Base-by-base conservation (phyloP, 164 flowering plant genomes). In the Warburgia ugandensis region DNA sequence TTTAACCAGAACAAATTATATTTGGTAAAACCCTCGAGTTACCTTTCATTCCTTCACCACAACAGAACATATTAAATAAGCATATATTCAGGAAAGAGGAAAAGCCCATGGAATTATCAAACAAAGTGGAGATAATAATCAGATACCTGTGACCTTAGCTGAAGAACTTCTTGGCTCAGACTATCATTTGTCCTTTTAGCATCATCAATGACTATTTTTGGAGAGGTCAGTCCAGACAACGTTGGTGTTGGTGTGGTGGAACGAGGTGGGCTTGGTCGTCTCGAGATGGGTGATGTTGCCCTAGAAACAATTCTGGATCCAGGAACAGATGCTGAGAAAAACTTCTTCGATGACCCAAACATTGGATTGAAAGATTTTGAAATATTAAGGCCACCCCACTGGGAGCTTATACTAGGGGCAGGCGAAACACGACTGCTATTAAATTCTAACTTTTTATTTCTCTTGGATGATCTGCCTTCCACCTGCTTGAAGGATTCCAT, bases 181-280 rank as follows among this genome's bases (percentile, higher is more conserved):
- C 68, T 63, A 59, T 84, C 89, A 58, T 82, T 84, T 55, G 86
- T 70, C 63, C 59, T 73, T 64, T 84, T 88, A 32, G 80, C 68
- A 64, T 84, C 91, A 68, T 80, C 83, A 25, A 84, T 66, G 45
- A 73, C 72, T 28, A 85, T 56, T 65, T 74, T 88, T 44, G 99
- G 95, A 30, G 94, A 73, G 28, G 86, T 65, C 26, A 92, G 83
- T 51, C 99, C 96, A 35, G 68, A 82, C 47, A 92, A 68, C 44
- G 94, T 88, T 56, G 96, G 99, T 22, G 94, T 88, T 41, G 99
- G 99, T 31, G 99, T 92, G 20, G 96, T 84, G 21, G 99, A 81
- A 47, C 99, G 99, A 60, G 96, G 95, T 56, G 96, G 96, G 56
- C 99, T 92, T 13, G 84, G 56, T 29, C 99, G 73, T 63, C 99